These are phyloP conservation scores for Takashimella koratensis DNA, from an alignment of 1,284 basidiomycete species.

Conservation along the genomic window DNA sequence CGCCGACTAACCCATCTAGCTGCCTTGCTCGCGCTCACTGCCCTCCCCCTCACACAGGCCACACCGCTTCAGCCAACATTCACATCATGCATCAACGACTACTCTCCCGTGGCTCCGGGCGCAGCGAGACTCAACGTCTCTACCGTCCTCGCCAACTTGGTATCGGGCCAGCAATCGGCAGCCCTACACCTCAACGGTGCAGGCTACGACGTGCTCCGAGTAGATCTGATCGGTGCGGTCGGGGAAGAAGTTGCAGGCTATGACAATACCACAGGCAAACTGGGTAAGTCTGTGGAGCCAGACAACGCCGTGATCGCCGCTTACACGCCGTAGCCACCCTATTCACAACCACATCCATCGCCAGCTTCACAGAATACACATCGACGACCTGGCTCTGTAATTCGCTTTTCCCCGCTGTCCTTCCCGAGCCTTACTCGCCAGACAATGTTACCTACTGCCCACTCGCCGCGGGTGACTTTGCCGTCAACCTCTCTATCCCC, in stretches of 20 bases:
- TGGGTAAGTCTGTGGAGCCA: constrained; percentile 54
- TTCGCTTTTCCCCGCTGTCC: constrained; percentile 65
- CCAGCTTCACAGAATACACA: constrained; percentile 69
- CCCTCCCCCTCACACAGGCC: constrained; percentile 14
- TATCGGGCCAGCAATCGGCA: constrained; percentile 49
- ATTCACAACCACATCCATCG: constrained; percentile 72
- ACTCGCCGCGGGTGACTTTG: constrained; percentile 69
- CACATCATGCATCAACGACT: constrained; percentile 25
- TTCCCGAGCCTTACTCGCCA: constrained; percentile 51
- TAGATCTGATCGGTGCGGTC: constrained; percentile 42
- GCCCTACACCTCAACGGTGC: constrained; percentile 32
- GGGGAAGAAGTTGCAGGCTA: constrained; percentile 58
- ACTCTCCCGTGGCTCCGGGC: constrained; percentile 18
- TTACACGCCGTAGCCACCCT: constrained; percentile 62
- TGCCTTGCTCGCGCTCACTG: constrained; percentile 8
- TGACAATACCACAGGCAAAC: constrained; percentile 59
- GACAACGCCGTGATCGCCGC: neutral
- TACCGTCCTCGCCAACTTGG: constrained; percentile 69
- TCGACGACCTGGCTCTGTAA: constrained; percentile 71
- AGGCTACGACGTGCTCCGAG: constrained; percentile 39
- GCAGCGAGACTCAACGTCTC: constrained; percentile 56
- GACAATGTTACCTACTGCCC: constrained; percentile 65
- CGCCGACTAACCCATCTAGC: neutral
- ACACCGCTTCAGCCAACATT: constrained; percentile 27
- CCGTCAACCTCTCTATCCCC: constrained; percentile 71